Evolutionary conservation across 345 rosid genomes (phyloP).

Genomic region (Arabis hirsuta): DNA sequence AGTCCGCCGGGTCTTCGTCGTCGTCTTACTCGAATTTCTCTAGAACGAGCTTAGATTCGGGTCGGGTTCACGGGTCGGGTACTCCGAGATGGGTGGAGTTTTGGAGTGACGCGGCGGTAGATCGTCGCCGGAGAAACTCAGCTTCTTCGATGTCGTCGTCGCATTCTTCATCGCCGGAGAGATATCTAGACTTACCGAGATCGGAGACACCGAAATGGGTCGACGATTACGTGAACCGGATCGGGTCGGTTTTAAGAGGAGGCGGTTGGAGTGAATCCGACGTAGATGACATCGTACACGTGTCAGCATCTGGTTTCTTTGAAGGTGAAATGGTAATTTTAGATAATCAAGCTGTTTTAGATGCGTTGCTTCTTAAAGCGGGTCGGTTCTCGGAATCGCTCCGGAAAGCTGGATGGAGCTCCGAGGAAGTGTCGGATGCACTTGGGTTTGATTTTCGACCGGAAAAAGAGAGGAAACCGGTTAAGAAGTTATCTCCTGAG

Average conservation of each 20-base stretch:
- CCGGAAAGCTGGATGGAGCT: constrained; percentile 95
- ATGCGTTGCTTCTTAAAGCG: constrained; percentile 80
- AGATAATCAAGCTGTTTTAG: constrained; percentile 80
- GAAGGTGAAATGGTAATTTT: constrained; percentile 77
- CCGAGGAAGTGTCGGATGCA: constrained; percentile 92
- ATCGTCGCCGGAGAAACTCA: constrained; percentile 76
- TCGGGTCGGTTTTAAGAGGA: constrained; percentile 77
- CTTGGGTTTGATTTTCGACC: constrained; percentile 81
- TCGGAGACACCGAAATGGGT: constrained; percentile 83
- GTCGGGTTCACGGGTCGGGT: constrained; percentile 48
- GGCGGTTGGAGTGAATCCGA: constrained; percentile 96
- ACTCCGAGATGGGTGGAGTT: constrained; percentile 97
- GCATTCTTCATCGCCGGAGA: constrained; percentile 74
- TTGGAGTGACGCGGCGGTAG: constrained; percentile 89
- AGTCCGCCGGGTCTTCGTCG: constrained; percentile 54
- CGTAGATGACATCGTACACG: constrained; percentile 69
- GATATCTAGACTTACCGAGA: constrained; percentile 72
- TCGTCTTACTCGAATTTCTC: constrained; percentile 49
- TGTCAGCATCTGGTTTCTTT: constrained; percentile 86
- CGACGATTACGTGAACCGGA: constrained; percentile 64
- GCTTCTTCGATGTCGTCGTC: constrained; percentile 53
- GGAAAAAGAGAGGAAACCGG: constrained; percentile 79
- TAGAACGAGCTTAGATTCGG: constrained; percentile 68
- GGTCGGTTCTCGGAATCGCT: constrained; percentile 91
- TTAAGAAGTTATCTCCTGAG: constrained; percentile 69